A percentile compares a stretch with the other conserved stretches of the same genome.
Conservation (phyloP, 1,139 yeast genomes). For the Debaryomyces sp. region DNA sequence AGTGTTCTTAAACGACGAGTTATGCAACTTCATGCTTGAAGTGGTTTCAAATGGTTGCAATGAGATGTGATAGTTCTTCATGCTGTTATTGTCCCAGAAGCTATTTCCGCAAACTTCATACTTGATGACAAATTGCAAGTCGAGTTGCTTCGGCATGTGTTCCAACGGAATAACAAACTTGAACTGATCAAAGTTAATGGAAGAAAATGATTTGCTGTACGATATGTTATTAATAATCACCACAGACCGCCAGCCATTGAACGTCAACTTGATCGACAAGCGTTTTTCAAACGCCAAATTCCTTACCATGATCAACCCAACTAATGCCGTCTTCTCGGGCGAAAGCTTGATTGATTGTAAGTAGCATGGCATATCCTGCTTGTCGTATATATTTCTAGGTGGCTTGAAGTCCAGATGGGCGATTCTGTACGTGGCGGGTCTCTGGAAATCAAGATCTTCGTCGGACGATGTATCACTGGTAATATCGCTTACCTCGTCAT, state of each 20-base stretch:
- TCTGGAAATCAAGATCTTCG: conserved; percentile 5
- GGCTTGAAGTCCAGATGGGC: conserved; percentile 7
- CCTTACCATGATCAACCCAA: conserved; percentile 38
- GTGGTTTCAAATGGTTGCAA: conserved; percentile 18
- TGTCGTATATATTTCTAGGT: conserved; percentile 10
- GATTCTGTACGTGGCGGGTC: conserved; percentile 9
- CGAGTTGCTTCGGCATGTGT: conserved; percentile 22
- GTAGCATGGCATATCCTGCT: conserved; percentile 8
- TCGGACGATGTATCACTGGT: conserved; percentile 14
- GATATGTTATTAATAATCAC: conserved; percentile 30
- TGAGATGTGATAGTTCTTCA: conserved; percentile 30
- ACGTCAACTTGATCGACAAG: conserved; percentile 38
- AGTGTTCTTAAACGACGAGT: conserved; percentile 16
- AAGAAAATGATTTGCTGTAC: conserved; percentile 28
- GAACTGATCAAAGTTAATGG: conserved; percentile 39
- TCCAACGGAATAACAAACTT: conserved; percentile 36
- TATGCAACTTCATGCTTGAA: conserved; percentile 16
- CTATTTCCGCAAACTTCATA: conserved; percentile 25
- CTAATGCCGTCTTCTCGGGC: conserved; percentile 19
- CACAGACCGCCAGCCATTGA: conserved; percentile 40
- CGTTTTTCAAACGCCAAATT: conserved; percentile 44
- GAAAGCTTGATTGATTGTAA: conserved; percentile 15
- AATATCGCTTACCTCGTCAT: conserved; percentile 16
- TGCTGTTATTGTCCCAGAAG: conserved; percentile 41
- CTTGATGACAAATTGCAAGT: conserved; percentile 29